Conservation (phyloP, 352 stramenopile species). For the Phytophthora quininea region DNA sequence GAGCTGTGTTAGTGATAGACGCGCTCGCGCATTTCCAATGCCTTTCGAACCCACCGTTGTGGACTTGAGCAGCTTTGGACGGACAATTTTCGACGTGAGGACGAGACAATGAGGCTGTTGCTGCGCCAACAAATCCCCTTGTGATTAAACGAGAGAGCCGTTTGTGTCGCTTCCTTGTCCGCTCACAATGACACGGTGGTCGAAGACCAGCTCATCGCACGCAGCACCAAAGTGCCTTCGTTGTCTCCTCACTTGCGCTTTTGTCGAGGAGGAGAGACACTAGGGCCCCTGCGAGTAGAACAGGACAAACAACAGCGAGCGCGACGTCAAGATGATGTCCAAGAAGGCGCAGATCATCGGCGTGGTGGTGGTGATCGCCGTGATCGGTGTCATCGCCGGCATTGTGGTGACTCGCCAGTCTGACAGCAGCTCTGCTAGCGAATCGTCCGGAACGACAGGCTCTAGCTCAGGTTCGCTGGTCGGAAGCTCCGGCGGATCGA, state of each 20-base stretch:
- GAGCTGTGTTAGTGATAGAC: slow-evolving; percentile 10
- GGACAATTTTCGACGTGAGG: slow-evolving; percentile 15
- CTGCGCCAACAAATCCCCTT: slow-evolving; percentile 6
- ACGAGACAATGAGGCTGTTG: slow-evolving; percentile 26
- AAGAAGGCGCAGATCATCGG: slow-evolving; percentile 46
- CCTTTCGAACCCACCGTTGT: slow-evolving; percentile 17
- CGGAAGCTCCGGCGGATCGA: slow-evolving; percentile 11
- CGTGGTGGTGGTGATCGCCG: slow-evolving; percentile 49
- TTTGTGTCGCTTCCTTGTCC: neutral
- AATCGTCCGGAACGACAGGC: slow-evolving; percentile 26
- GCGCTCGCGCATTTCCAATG: neutral
- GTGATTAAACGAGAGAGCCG: neutral
- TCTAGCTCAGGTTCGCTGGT: slow-evolving; percentile 18
- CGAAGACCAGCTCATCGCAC: neutral
- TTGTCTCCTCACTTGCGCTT: slow-evolving; percentile 32
- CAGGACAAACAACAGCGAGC: slow-evolving; percentile 23
- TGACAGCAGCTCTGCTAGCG: slow-evolving; percentile 29
- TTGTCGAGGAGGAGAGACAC: slow-evolving; percentile 31
- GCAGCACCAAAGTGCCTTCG: slow-evolving; percentile 6
- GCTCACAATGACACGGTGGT: slow-evolving; percentile 4
- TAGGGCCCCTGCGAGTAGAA: slow-evolving; percentile 17
- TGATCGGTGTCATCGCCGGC: slow-evolving; percentile 53
- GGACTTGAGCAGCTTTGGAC: neutral
- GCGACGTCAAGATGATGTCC: slow-evolving; percentile 29
- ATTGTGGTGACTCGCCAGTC: slow-evolving; percentile 41